Percentiles rank a stretch among this genome's conserved stretches.
Evolutionary conservation across 73 alveolate species (phyloP).

Genomic region (Paramecium biaurelia): DNA sequence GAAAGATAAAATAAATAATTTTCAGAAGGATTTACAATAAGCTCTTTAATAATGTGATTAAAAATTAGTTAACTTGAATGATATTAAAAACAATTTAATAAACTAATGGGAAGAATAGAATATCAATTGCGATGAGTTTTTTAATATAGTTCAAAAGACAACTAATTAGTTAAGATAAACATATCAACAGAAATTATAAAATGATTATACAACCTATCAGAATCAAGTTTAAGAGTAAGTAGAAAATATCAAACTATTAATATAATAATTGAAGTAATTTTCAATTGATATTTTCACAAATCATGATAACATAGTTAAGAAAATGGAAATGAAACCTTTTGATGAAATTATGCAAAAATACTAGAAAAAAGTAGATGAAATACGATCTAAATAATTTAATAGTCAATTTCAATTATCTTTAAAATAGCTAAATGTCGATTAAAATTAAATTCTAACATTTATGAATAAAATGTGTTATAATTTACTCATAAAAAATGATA

Average conservation of each 20-base stretch:
- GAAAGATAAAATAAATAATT: background rate
- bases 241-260: background rate
- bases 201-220: background rate
- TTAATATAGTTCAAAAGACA: background rate
- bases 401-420: background rate
- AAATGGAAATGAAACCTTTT: slow-evolving; percentile 54
- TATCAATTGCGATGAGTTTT: background rate
- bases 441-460: background rate
- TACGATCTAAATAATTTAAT: background rate
- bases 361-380: slow-evolving; percentile 3
- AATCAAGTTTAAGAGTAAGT: background rate
- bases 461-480: slow-evolving; percentile 45
- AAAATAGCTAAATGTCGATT: background rate
- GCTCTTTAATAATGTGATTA: background rate
- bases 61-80: background rate
- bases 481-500: background rate
- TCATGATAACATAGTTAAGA: slow-evolving; percentile 44
- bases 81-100: background rate
- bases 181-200: background rate
- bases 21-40: background rate
- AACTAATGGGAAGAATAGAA: background rate
- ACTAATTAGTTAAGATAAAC: slow-evolving; percentile 17
- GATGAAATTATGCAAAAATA: slow-evolving; percentile 27
- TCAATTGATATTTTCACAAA: background rate
- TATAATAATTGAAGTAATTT: background rate